A percentile compares a stretch with the other conserved stretches of the same genome.
These are phyloP conservation scores for Citrullus mucosospermus DNA, from an alignment of 306 rosid genomes.

Conservation along the genomic window DNA sequence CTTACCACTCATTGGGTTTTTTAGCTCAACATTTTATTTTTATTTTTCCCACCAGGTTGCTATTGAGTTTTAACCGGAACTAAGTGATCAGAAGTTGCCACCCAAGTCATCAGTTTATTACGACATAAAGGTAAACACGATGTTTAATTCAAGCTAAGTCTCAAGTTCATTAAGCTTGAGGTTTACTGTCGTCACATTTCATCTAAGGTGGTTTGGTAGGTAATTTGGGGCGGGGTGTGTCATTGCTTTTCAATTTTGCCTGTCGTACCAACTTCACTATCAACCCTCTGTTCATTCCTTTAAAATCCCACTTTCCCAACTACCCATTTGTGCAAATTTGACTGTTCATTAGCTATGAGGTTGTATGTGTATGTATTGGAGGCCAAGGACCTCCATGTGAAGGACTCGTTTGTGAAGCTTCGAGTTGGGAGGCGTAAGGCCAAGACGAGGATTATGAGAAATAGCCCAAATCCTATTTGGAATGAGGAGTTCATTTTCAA, in stretches of 20 bases:
- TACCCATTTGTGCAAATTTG: not conserved
- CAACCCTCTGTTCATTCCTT: not conserved
- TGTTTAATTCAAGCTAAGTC: too few species aligned
- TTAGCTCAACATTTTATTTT: too few species aligned
- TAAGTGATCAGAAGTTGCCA: too few species aligned
- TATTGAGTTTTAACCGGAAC: too few species aligned
- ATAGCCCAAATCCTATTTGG: constrained; percentile 44
- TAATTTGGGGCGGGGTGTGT: too few species aligned
- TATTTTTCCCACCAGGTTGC: too few species aligned
- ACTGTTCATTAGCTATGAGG: constrained; percentile 19
- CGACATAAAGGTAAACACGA: too few species aligned
- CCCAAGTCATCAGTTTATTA: too few species aligned
- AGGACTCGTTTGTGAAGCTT: constrained; percentile 51
- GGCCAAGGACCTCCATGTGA: constrained; percentile 39
- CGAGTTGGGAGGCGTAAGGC: constrained; percentile 46
- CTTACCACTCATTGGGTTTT: too few species aligned
- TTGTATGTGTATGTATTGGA: constrained; percentile 61
- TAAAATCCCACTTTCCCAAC: not conserved
- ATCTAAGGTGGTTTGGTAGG: too few species aligned
- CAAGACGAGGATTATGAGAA: constrained; percentile 39
- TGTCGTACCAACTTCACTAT: not conserved
- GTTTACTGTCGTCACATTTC: too few species aligned
- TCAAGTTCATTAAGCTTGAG: too few species aligned
- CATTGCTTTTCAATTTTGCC: not conserved
- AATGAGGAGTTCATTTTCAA: constrained; percentile 61